Evolutionary conservation across 768 basidiomycete genomes (phyloP), one percentile per base, ranked within the genome.

Genomic region (Lyophyllum decastes): DNA sequence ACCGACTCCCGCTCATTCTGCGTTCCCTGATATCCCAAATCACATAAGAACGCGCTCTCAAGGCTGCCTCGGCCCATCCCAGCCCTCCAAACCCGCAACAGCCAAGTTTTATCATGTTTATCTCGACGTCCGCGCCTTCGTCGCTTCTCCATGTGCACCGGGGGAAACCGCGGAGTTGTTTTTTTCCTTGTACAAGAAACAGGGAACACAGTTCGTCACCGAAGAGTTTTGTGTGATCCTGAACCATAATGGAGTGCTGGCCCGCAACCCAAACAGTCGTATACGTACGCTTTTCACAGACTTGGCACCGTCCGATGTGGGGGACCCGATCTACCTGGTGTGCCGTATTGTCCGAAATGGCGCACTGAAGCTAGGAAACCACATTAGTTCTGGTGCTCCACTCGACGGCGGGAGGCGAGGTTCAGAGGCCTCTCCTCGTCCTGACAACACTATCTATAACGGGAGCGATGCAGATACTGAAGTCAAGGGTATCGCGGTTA

Each of bases 121-220:
- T 68, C 81, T 98, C 60, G 95, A 98, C 64, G 73, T 98, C 9
- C 89, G 92, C 19, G 94, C 94, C 0, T 95, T 98, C 67, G 89
- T 95, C 30, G 96, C 94, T 16, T 90, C 89, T 6, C 89, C 89
- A 1, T 98, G 95, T 71, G 78, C 87, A 0, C 89, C 95, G 0
- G 95, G 94, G 10, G 96, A 98, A 73, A 92, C 90, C 0, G 92
- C 89, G 14, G 96, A 98, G 68, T 84, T 98, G 2, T 93, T 87
- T 68, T 97, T 98, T 76, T 95, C 94, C 11, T 80, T 98, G 7
- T 98, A 91, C 80, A 91, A 89, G 72, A 89, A 90, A 67, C 82
- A 83, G 50, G 91, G 90, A 50, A 81, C 82, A 4, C 88, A 91
- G 49, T 98, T 95, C 70, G 83, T 98, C 41, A 95, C 94, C 0